Percentiles rank a stretch among this genome's conserved stretches.
Conservation (phyloP, 805 yeast genomes). For the Starmerella roubikii region DNA sequence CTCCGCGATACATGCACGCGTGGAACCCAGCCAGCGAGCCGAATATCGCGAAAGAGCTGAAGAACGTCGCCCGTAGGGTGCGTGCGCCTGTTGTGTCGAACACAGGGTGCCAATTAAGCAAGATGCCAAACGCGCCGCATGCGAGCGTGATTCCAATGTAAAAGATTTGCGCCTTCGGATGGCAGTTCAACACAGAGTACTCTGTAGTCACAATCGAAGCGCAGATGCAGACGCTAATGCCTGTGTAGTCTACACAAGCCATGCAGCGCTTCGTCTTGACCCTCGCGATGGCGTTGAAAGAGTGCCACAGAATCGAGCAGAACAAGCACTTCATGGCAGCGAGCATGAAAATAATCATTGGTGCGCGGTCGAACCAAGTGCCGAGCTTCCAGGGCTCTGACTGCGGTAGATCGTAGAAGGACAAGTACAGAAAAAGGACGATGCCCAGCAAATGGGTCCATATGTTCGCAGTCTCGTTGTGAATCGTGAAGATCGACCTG, state of each 20-base stretch:
- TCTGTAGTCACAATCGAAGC: slow-evolving; percentile 81
- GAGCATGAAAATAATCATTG: slow-evolving; percentile 48
- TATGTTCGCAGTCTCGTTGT: slow-evolving; percentile 83
- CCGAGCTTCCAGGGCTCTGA: slow-evolving; percentile 37
- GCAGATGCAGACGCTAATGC: slow-evolving; percentile 79
- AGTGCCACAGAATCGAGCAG: slow-evolving; percentile 82
- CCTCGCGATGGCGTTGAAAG: slow-evolving; percentile 66
- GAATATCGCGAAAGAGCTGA: slow-evolving; percentile 58
- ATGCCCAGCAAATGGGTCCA: slow-evolving; percentile 85
- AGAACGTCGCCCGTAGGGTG: slow-evolving; percentile 65
- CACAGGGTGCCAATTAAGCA: slow-evolving; percentile 80
- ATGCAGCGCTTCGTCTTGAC: slow-evolving; percentile 50
- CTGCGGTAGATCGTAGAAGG: slow-evolving; percentile 48
- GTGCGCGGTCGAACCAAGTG: slow-evolving; percentile 33
- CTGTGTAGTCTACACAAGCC: slow-evolving; percentile 92
- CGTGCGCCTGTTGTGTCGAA: slow-evolving; percentile 83
- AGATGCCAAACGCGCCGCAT: slow-evolving; percentile 60
- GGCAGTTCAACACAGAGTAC: slow-evolving; percentile 57
- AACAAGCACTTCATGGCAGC: slow-evolving; percentile 67
- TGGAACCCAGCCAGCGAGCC: slow-evolving; percentile 57
- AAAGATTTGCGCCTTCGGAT: slow-evolving; percentile 34
- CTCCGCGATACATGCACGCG: slow-evolving; percentile 43
- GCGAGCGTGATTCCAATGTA: slow-evolving; percentile 49
- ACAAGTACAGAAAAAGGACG: slow-evolving; percentile 40
- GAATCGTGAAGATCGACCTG: slow-evolving; percentile 45